Evolutionary conservation across 2,329 filamentous ascomycete species (phyloP).

Genomic region (Chalara sp.): DNA sequence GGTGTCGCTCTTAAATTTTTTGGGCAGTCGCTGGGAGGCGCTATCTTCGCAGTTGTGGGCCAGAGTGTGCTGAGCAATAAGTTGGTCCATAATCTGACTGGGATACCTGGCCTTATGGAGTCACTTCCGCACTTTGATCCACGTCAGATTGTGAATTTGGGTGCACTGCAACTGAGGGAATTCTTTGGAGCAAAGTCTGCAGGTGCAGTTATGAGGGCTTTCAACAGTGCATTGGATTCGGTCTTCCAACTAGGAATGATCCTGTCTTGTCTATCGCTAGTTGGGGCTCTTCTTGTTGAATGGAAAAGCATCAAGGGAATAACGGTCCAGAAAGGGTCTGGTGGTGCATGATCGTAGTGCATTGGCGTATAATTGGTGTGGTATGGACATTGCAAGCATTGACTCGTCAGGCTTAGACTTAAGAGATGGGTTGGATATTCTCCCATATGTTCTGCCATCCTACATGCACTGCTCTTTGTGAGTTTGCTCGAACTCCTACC

Average conservation of each 20-base stretch:
- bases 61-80: neutral
- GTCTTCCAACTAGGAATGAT: neutral
- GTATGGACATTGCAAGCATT: no score
- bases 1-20: neutral
- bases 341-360: no score
- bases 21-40: neutral
- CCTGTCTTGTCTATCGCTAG: neutral
- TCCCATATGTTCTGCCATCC: no score
- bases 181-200: neutral
- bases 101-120: neutral
- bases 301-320: neutral
- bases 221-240: neutral
- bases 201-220: neutral
- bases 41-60: neutral
- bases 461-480: no score
- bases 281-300: neutral
- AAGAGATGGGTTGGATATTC: no score
- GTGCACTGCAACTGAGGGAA: neutral
- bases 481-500: no score
- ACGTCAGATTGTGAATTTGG: neutral
- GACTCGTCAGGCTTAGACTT: no score
- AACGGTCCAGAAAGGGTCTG: neutral
- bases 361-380: no score
- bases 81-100: neutral
- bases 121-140: neutral